Evolutionary conservation across 306 rosid species (phyloP).

Genomic region (Astragalus membranaceus): DNA sequence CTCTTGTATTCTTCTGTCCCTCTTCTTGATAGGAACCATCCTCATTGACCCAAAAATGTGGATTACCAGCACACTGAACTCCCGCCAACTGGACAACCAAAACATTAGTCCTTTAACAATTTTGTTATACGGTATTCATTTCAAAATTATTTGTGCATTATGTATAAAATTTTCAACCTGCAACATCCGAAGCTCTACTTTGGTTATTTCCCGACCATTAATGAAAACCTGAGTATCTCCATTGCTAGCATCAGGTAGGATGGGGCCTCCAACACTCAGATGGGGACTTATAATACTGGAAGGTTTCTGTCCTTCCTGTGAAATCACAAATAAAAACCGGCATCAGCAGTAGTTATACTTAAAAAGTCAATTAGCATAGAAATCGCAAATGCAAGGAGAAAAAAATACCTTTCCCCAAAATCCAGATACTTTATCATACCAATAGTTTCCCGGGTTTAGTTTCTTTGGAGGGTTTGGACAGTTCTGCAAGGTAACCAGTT

Average conservation of each 20-base stretch:
- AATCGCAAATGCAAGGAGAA: conserved; percentile 2
- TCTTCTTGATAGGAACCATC: conserved; percentile 99
- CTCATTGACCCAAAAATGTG: conserved; percentile 98
- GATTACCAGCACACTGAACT: conserved; percentile 96
- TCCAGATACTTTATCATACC: conserved; percentile 99
- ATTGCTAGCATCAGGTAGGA: conserved; percentile 75
- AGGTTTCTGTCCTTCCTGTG: conserved; percentile 96
- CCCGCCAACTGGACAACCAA: conserved; percentile 79
- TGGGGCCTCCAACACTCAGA: conserved; percentile 79
- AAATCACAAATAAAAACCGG: conserved; percentile 21
- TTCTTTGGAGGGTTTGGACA: conserved; percentile 90
- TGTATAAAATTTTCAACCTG: conserved; percentile 54
- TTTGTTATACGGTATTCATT: not conserved
- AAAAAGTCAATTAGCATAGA: not conserved
- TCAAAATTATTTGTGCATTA: not conserved
- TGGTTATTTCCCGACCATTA: conserved; percentile 90
- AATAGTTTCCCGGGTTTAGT: conserved; percentile 93
- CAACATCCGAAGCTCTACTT: conserved; percentile 96
- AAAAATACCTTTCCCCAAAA: conserved; percentile 94
- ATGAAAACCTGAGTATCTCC: conserved; percentile 92
- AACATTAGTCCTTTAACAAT: conserved; percentile 11
- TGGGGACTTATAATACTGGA: conserved; percentile 81
- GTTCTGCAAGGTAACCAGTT: conserved; percentile 56
- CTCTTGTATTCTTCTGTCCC: conserved; percentile 98
- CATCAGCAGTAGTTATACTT: not conserved